Base-by-base conservation (phyloP, 1,284 basidiomycete species). In the Fomitopsis schrenkii region DNA sequence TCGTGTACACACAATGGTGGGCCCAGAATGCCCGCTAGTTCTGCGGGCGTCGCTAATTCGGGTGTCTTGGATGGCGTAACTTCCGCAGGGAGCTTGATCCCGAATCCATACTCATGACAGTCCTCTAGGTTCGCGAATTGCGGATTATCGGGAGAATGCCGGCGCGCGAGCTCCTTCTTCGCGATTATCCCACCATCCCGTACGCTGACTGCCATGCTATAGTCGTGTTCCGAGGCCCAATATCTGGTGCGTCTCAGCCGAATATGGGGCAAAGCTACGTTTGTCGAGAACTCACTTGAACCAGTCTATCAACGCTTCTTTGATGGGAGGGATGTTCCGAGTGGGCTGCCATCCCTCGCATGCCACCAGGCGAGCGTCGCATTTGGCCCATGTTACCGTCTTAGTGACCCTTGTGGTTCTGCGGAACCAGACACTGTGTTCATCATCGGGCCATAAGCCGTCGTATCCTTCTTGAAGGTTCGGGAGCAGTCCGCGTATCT, bases 391-490 rank as follows among this genome's bases (percentile, higher is more conserved):
- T 22, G 15, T 22, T 10, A 22, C 73, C 50, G n/a, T n/a, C 19
- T 19, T 28, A 22, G 45, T 66, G 59, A 6, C 69, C 55, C 17
- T 62, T 67, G 54, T 67, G 63, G 19, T 68, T 60, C 46, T 52
- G 19, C 69, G 69, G 35, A 76, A 55, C 80, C 81, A 84, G 63
- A 79, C 79, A 7, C 69, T 66, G 14, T 66, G 61, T 8, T 64
- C 58, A 1, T 62, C 60, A 33, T 65, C 63, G 7, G 59, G 56
- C 12, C 62, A 55, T n/a, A 64, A 55, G 2, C 67, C 67, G n/a
- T 68, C 60, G 14, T 77, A 59, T n/a, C 69, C 67, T 6, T 65
- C 72, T 69, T 87, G 85, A 3, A 86, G 68, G 60, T 83, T 85
- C 0, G 85, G 84, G 6, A 85, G 69, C 6, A 79, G 66, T 3